These are phyloP conservation scores for Jacaranda copaia DNA, from an alignment of 257 asterid species.

Conservation along the genomic window DNA sequence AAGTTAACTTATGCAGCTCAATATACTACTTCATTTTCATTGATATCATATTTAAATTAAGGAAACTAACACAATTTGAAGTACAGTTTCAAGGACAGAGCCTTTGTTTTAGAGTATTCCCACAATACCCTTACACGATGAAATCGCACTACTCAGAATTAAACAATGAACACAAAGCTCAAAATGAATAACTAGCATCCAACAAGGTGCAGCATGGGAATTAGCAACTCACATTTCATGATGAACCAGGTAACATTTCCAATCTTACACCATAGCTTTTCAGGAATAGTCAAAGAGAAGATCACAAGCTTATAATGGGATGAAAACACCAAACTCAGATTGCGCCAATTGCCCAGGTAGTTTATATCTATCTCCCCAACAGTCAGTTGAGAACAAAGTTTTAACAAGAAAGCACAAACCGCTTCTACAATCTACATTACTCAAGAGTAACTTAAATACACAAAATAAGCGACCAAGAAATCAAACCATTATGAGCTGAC, in stretches of 20 bases:
- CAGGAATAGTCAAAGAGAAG: constrained; percentile 18
- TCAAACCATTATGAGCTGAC: constrained; percentile 3
- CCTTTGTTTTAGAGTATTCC: constrained; percentile 10
- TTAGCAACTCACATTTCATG: background rate
- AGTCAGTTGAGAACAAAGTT: background rate
- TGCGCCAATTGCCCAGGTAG: too few species aligned
- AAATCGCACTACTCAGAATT: constrained; percentile 16
- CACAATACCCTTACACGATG: background rate
- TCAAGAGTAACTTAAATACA: background rate
- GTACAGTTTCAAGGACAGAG: background rate
- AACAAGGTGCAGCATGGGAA: background rate
- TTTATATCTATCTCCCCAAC: background rate
- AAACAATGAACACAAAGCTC: background rate
- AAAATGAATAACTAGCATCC: constrained; percentile 16
- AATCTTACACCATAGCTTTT: constrained; percentile 16
- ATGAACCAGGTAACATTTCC: constrained; percentile 20
- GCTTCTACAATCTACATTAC: background rate
- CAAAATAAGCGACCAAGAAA: constrained; percentile 5
- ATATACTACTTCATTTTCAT: constrained; percentile 20
- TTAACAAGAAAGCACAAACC: background rate
- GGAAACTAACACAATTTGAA: constrained; percentile 23
- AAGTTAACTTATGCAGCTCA: background rate
- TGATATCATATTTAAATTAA: constrained; percentile 8
- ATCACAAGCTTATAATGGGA: constrained; percentile 8
- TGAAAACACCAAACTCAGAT: background rate